Evolutionary conservation across 768 basidiomycete genomes (phyloP).

Genomic region (Boletellus ananiceps): DNA sequence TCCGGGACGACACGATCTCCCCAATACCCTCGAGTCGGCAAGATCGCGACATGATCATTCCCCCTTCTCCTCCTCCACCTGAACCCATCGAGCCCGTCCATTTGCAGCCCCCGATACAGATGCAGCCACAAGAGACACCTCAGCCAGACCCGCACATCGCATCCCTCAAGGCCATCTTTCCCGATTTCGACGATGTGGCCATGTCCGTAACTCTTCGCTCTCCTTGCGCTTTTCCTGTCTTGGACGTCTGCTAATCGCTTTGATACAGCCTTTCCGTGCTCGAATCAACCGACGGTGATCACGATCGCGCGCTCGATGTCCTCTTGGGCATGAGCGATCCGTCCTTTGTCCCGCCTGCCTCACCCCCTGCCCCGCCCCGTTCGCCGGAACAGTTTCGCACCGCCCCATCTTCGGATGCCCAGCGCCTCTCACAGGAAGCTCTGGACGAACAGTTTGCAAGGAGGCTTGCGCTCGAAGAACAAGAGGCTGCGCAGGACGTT

Average conservation of each 20-base stretch:
- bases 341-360: constrained; percentile 47
- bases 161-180: constrained; percentile 65
- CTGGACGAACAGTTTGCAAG: constrained; percentile 80
- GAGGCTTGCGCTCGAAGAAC: constrained; percentile 60
- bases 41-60: constrained; percentile 17
- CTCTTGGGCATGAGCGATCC: constrained; percentile 87
- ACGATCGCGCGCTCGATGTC: constrained; percentile 71
- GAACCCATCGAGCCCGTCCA: neutral
- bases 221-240: neutral
- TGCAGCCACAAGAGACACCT: neutral
- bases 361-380: neutral
- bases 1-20: neutral
- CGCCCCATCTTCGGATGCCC: constrained; percentile 24
- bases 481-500: constrained; percentile 26
- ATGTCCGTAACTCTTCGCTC: constrained; percentile 41
- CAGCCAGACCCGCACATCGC: constrained; percentile 46
- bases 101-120: neutral
- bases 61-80: constrained; percentile 16
- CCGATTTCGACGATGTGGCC: constrained; percentile 71
- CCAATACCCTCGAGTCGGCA: neutral
- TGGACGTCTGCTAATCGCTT: neutral
- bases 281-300: constrained; percentile 63
- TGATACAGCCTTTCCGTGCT: constrained; percentile 59
- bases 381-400: neutral
- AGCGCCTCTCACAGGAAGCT: constrained; percentile 49